Evolutionary conservation across 208 protist genomes (phyloP).

Genomic region (Trypanosoma scelopori): DNA sequence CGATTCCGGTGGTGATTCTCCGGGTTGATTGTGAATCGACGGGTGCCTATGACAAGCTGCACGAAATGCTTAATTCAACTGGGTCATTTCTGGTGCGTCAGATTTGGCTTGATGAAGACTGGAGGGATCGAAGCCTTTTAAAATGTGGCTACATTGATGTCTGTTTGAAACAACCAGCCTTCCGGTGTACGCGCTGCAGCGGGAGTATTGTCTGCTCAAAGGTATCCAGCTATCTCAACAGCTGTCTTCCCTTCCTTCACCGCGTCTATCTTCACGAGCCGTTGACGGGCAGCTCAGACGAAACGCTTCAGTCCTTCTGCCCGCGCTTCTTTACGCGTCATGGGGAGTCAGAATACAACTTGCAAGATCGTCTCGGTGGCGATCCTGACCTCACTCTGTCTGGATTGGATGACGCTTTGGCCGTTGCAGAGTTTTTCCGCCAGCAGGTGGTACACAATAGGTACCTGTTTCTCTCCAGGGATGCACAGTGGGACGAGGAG

Average conservation of each 20-base stretch:
- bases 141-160: constrained; percentile 49
- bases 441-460: constrained; percentile 48
- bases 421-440: constrained; percentile 63
- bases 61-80: constrained; percentile 32
- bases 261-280: constrained; percentile 55
- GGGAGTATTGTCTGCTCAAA: constrained; percentile 68
- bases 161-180: constrained; percentile 38
- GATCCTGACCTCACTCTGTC: constrained; percentile 68
- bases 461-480: constrained; percentile 39
- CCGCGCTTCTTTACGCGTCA: constrained; percentile 83
- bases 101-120: constrained; percentile 64
- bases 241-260: constrained; percentile 45
- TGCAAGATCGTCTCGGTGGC: constrained; percentile 80
- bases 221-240: constrained; percentile 61
- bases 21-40: constrained; percentile 49
- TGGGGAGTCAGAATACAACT: constrained; percentile 83
- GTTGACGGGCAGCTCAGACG: constrained; percentile 33
- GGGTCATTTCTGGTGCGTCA: constrained; percentile 50
- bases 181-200: constrained; percentile 46
- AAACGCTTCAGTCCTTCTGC: constrained; percentile 52
- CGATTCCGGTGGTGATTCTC: constrained; percentile 54
- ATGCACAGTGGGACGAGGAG: constrained; percentile 37
- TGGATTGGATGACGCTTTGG: constrained; percentile 50
- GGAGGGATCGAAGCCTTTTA: constrained; percentile 24
- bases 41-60: constrained; percentile 36